These are phyloP conservation scores for Salvia miltiorrhiza DNA, from an alignment of 257 asterid genomes.

Conservation along the genomic window DNA sequence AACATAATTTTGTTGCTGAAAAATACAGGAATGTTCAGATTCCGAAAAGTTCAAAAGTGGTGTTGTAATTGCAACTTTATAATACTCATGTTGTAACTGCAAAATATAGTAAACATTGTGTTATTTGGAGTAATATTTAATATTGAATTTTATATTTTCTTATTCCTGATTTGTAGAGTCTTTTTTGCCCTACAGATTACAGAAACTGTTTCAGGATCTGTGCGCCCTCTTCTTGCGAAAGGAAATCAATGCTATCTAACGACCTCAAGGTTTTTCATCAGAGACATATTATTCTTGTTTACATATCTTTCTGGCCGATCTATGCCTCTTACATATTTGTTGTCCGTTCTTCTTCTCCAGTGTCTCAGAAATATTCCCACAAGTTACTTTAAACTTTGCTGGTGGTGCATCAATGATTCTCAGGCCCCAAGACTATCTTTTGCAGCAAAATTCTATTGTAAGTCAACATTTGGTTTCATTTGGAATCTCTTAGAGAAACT, in stretches of 20 bases:
- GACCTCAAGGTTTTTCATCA: constrained; percentile 63
- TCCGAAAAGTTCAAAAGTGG: no score
- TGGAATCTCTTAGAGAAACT: not conserved
- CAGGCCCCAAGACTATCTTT: constrained; percentile 83
- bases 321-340: not conserved
- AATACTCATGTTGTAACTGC: no score
- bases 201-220: constrained; percentile 56
- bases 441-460: constrained; percentile 82
- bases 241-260: constrained; percentile 78
- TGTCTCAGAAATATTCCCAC: constrained; percentile 62
- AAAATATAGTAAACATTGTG: no score
- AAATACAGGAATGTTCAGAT: no score
- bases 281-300: not conserved
- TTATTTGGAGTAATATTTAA: not conserved
- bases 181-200: constrained; percentile 48
- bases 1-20: no score
- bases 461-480: constrained; percentile 31
- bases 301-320: constrained; percentile 3
- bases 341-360: constrained; percentile 31
- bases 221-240: constrained; percentile 51
- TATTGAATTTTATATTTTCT: not conserved
- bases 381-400: constrained; percentile 71
- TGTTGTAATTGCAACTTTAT: no score
- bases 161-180: not conserved
- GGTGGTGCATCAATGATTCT: constrained; percentile 84